Evolutionary conservation across 805 yeast species (phyloP), one percentile per base, ranked within the genome.

Genomic region (Saturnispora galanensis): DNA sequence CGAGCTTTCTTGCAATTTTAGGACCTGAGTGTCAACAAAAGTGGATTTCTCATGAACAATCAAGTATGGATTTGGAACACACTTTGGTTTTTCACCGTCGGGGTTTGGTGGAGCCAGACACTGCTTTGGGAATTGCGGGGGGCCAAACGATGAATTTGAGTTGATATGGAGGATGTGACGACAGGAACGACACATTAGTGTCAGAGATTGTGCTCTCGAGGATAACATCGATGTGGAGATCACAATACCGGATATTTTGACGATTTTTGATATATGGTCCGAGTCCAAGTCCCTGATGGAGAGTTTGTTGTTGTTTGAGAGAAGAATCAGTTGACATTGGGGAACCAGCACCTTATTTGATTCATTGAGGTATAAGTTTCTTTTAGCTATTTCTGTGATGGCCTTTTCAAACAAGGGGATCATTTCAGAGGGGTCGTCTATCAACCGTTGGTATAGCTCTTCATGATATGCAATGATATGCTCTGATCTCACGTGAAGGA

Each of bases 1-100:
- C 10, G 97, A 97, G n/a, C 93, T 73, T 62, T 93, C 98, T 63
- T 93, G 99, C 46, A 93, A 71, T 62, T 93, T 93, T 56, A 93
- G 72, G 29, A 83, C 79, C 65, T 93, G 99, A 61, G 94, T 97
- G 65, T 93, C 97, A 44, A 93, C 81, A 62, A 89, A 93, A n/a
- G 76, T 69, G 2, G 96, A 87, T 58, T 86, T 84, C 60, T 93
- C 97, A 64, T 93, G 98, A 29, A 86, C 88, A 48, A 93, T 84
- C 32, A 85, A 76, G 56, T 88, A 93, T 2, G 99, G 98, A 55
- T 90, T 96, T 11, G 81, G 77, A 1, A 96, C 95, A 67, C 99
- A 93, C 48, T 70, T 67, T 17, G 69, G 71, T 50, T 62, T 70
- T 47, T 67, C 74, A 47, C 76, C 77, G 36, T 58, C 58, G 28